Evolutionary conservation across 2,329 filamentous ascomycete species (phyloP), one percentile per base, ranked within the genome.

Genomic region (Cladosporium oxysporum): DNA sequence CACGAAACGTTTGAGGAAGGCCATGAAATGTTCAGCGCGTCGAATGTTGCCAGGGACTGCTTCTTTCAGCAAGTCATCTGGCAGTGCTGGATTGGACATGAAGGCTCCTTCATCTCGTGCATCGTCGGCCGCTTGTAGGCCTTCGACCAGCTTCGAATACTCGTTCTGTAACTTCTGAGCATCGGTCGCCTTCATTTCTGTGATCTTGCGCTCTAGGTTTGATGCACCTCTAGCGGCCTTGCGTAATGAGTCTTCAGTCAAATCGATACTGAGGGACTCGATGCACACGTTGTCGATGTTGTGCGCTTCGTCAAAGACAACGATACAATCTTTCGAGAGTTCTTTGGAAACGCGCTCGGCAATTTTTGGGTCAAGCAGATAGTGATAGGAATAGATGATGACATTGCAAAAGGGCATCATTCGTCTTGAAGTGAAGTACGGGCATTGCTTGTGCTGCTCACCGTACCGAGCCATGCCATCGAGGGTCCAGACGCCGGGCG

Each of bases 371-470:
- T 99, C 96, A 18, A 99, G 87, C 3, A 99, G 87, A 75, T 99
- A 99, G 79, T 99, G 95, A 76, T 99, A 99, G 0, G 95, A 99
- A 81, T 99, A 99, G 71, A 99, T 99, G 75, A 99, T 97, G 75
- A 99, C 93, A 77, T 99, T 98, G 85, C 95, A 99, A 76, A 93
- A 98, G 74, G 95, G 90, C 94, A 99, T 98, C 95, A 99, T 99
- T 69, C 95, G 88, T 66, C 95, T 86, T 16, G 92, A 91, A 16
- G 94, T 97, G 73, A 99, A 99, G 77, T 99, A 99, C 0, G 95
- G 95, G 72, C 95, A 99, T 77, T 98, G 95, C 76, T 97, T 97
- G 69, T 97, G 89, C 73, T 97, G 85, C 79, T 99, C 94, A 62
- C 96, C 94, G 73, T 99, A 98, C 69, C 86, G 88, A 66, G 96